These are phyloP conservation scores for Gynandropsis gynandra DNA, from an alignment of 345 rosid genomes.

Conservation along the genomic window DNA sequence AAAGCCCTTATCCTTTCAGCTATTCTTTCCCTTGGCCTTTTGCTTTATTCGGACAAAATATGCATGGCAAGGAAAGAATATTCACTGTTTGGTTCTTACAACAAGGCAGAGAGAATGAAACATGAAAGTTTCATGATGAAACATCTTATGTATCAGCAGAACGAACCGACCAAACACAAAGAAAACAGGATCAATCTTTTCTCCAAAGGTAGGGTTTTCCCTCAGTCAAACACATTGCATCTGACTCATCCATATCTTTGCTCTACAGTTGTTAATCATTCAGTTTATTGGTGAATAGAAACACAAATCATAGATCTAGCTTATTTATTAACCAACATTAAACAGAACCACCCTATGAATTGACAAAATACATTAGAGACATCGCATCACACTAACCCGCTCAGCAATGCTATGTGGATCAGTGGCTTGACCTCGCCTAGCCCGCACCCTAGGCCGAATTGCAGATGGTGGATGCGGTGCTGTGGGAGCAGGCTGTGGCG, in stretches of 20 bases:
- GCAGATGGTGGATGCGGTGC: slow-evolving; percentile 81
- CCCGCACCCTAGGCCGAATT: slow-evolving; percentile 94
- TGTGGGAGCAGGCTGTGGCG: slow-evolving; percentile 56
- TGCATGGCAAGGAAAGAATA: slow-evolving; percentile 37
- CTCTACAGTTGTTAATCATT: too few relatives aligned
- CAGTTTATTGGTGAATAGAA: too few relatives aligned
- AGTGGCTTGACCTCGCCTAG: slow-evolving; percentile 99
- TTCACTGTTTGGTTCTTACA: slow-evolving; percentile 2
- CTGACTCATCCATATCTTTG: too few relatives aligned
- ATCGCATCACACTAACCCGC: slow-evolving; percentile 42
- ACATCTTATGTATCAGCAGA: too few relatives aligned
- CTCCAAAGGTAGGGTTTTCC: too few relatives aligned
- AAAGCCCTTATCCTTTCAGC: slow-evolving; percentile 96
- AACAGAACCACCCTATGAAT: not conserved
- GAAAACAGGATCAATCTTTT: too few relatives aligned
- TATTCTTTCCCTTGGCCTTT: slow-evolving; percentile 94
- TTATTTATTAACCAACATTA: not conserved
- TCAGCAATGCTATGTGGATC: slow-evolving; percentile 99
- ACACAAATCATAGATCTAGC: not conserved
- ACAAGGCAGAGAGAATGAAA: not conserved
- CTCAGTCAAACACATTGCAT: too few relatives aligned
- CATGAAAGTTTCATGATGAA: too few relatives aligned
- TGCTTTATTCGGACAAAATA: too few relatives aligned
- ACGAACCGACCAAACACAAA: too few relatives aligned
- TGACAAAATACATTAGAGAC: not conserved